Evolutionary conservation across 441 rosid genomes (phyloP).

Genomic region (Corymbia calophylla): DNA sequence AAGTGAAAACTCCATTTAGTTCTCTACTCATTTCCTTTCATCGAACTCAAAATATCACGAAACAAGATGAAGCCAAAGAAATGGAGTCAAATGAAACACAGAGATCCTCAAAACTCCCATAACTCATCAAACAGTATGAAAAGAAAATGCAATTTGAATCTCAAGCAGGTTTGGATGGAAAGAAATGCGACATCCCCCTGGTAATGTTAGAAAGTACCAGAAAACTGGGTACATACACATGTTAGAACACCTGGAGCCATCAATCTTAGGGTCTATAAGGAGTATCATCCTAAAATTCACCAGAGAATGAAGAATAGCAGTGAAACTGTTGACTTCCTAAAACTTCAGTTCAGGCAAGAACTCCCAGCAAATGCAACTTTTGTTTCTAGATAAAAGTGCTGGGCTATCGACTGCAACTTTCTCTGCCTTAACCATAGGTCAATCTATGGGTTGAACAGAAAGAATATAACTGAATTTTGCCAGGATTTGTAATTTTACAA

Average conservation of each 20-base stretch:
- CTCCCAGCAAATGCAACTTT: background rate
- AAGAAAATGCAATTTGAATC: background rate
- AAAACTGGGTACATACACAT: background rate
- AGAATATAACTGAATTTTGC: background rate
- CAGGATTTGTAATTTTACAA: background rate
- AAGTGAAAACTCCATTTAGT: background rate
- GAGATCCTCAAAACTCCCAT: background rate
- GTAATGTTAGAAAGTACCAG: background rate
- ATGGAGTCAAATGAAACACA: background rate
- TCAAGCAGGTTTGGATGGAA: background rate
- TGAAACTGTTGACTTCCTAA: background rate
- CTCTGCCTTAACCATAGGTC: background rate
- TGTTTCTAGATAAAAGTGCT: background rate
- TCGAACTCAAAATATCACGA: background rate
- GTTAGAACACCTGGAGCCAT: background rate
- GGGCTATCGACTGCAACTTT: fast-evolving
- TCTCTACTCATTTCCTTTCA: background rate
- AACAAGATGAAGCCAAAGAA: background rate
- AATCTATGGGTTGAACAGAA: background rate
- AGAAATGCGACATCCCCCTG: background rate
- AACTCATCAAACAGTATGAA: background rate
- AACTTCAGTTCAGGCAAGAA: background rate
- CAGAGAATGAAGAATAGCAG: background rate
- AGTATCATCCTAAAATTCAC: background rate
- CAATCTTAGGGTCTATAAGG: background rate